phyloP scores from a whole-genome alignment of 441 rosid species.

The Monsonia emarginata region DNA sequence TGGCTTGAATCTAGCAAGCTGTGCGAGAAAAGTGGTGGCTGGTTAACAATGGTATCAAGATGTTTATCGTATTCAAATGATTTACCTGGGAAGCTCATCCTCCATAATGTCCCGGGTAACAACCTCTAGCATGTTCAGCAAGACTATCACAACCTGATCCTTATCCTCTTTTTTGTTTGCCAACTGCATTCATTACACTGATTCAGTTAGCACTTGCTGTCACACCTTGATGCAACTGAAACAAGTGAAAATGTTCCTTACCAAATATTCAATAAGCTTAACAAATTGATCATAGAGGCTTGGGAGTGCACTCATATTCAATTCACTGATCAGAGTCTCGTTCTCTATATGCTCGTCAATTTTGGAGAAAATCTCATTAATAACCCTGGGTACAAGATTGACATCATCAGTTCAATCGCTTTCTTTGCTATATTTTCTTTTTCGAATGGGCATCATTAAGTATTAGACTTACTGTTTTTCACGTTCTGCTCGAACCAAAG shows the following conservation, averaged over 20 bases:
- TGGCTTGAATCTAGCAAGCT: constrained; percentile 66
- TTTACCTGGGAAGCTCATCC: constrained; percentile 55
- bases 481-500: constrained; percentile 60
- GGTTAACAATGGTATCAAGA: constrained; percentile 16
- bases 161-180: constrained; percentile 63
- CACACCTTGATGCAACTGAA: not conserved
- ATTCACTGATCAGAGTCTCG: constrained; percentile 38
- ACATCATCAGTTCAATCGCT: constrained; percentile 11
- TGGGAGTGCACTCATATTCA: constrained; percentile 83
- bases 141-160: constrained; percentile 81
- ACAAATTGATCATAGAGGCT: constrained; percentile 75
- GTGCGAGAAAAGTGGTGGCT: constrained; percentile 1
- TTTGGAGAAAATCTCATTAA: constrained; percentile 50
- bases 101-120: constrained; percentile 84
- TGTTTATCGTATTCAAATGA: constrained; percentile 16
- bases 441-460: constrained; percentile 1
- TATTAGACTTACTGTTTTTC: constrained; percentile 53
- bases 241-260: constrained; percentile 19
- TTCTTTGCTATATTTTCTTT: constrained; percentile 2
- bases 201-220: not conserved
- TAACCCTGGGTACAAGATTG: constrained; percentile 44
- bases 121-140: constrained; percentile 98
- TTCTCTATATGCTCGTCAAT: constrained; percentile 49
- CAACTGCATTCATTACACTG: constrained; percentile 34
- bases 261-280: constrained; percentile 76